phyloP scores from a whole-genome alignment of 495 filamentous ascomycete genomes.

The Darksidea phi region DNA sequence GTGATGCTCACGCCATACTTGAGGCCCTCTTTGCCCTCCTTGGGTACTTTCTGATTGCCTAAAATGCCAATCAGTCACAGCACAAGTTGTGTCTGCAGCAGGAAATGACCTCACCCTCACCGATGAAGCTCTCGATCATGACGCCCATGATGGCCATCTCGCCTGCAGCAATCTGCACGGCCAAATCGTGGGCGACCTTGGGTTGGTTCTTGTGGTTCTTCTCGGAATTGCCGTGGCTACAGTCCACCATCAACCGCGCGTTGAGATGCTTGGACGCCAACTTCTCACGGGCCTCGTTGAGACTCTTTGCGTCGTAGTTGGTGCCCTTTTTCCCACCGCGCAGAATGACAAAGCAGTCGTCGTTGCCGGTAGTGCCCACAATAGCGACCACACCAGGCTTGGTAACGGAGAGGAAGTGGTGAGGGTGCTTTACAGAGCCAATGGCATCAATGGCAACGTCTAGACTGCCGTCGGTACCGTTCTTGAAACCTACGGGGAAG shows the following conservation, averaged over 20 bases:
- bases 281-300: constrained; percentile 69
- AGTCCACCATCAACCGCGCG: constrained; percentile 92
- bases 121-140: constrained; percentile 98
- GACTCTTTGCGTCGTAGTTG: constrained; percentile 87
- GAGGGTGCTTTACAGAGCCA: constrained; percentile 85
- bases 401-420: constrained; percentile 98
- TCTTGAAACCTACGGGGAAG: constrained; percentile 99
- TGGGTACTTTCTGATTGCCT: constrained; percentile 89
- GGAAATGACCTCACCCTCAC: constrained; percentile 65
- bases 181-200: constrained; percentile 80
- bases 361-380: constrained; percentile 92
- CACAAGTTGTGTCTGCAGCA: neutral
- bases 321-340: constrained; percentile 90
- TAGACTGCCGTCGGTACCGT: constrained; percentile 91
- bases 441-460: constrained; percentile 95
- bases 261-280: constrained; percentile 64
- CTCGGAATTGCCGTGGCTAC: constrained; percentile 92
- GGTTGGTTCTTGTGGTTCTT: constrained; percentile 98
- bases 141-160: constrained; percentile 93
- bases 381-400: constrained; percentile 97
- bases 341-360: constrained; percentile 97
- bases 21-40: constrained; percentile 82
- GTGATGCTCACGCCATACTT: constrained; percentile 97
- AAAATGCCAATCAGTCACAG: constrained; percentile 14
- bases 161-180: constrained; percentile 78